Base-by-base conservation (phyloP, 352 stramenopile genomes). In the Aphanomyces cochlioides region DNA sequence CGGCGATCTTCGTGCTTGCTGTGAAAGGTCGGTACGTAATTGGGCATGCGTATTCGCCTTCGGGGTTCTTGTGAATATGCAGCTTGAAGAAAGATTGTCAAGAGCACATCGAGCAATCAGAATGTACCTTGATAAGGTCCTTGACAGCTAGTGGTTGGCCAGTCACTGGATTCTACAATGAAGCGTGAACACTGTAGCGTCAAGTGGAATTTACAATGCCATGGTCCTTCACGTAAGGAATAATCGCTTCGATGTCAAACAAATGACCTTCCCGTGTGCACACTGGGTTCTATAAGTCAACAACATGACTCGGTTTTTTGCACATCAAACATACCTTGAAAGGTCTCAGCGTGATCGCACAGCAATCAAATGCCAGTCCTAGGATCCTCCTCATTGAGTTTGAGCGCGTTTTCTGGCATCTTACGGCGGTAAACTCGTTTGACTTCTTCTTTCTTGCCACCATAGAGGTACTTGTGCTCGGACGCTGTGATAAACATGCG, bases 351-450 rank as follows among this genome's bases (percentile, higher is more conserved):
- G 90, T 98, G 73, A 99, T 93, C 28, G 97, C 94, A 76, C 97
- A 99, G 83, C 96, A 99, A 73, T 99, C 93, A 79, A 99, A 99
- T 41, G 96, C 95, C 37, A 99, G 79, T 12, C 89, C 89, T 90
- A 66, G 0, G 17, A 12, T 28, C 28, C 28, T 28, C 28, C 28
- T 28, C 28, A 28, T 28, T 28, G 28, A 28, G 28, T 28, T 28
- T 28, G 28, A 28, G 28, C 2, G 28, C 28, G 2, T 28, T 28
- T 28, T 28, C 28, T 2, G 43, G 17, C 17, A n/a, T 50, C 78
- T 64, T 75, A 93, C 87, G 82, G 53, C 84, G 84, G 69, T 95
- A 95, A 28, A 84, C 85, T 50, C 82, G 84, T 41, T 81, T 81
- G 67, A 90, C 79, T 74, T 90, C 80, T 47, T 84, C 78, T 74